Conservation (phyloP, 345 rosid species). For the Salix koriyanagi region DNA sequence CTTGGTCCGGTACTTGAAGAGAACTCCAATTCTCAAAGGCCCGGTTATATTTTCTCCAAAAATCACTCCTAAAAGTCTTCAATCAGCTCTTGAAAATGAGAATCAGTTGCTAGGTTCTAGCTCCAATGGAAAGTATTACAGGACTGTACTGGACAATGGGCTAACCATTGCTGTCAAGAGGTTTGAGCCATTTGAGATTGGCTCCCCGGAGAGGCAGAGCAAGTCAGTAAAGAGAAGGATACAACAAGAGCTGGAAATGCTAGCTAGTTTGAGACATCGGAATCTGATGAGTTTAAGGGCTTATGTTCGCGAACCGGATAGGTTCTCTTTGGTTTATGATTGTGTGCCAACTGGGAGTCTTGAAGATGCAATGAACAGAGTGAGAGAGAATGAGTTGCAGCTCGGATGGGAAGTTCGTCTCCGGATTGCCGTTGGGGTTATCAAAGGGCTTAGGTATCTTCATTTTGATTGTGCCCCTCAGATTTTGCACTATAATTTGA, state of each 20-base stretch:
- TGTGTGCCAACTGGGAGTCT: slow-evolving; percentile 74
- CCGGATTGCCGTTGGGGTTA: slow-evolving; percentile 79
- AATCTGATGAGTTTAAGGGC: slow-evolving; percentile 88
- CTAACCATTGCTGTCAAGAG: slow-evolving; percentile 69
- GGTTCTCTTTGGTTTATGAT: slow-evolving; percentile 79
- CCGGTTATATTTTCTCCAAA: slow-evolving; percentile 85
- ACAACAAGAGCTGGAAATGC: slow-evolving; percentile 75
- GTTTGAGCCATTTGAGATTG: slow-evolving; percentile 57
- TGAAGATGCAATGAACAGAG: slow-evolving; percentile 71
- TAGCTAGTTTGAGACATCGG: slow-evolving; percentile 73
- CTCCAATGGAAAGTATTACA: slow-evolving; percentile 68
- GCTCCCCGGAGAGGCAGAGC: slow-evolving; percentile 45
- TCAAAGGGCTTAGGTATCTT: slow-evolving; percentile 82
- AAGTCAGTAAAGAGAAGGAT: slow-evolving; percentile 65
- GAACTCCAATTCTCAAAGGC: slow-evolving; percentile 85
- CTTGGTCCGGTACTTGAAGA: slow-evolving; percentile 56
- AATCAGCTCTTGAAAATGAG: slow-evolving; percentile 58
- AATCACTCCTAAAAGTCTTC: slow-evolving; percentile 64
- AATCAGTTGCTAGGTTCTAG: slow-evolving; percentile 73
- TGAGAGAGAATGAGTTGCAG: slow-evolving; percentile 58
- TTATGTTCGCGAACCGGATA: slow-evolving; percentile 65
- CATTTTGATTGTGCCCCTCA: slow-evolving; percentile 60
- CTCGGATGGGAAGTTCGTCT: slow-evolving; percentile 83
- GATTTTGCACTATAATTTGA: slow-evolving; percentile 75
- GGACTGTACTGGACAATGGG: slow-evolving; percentile 70